Evolutionary conservation across 495 filamentous ascomycete genomes (phyloP).

Genomic region (Penicillium goetzii): DNA sequence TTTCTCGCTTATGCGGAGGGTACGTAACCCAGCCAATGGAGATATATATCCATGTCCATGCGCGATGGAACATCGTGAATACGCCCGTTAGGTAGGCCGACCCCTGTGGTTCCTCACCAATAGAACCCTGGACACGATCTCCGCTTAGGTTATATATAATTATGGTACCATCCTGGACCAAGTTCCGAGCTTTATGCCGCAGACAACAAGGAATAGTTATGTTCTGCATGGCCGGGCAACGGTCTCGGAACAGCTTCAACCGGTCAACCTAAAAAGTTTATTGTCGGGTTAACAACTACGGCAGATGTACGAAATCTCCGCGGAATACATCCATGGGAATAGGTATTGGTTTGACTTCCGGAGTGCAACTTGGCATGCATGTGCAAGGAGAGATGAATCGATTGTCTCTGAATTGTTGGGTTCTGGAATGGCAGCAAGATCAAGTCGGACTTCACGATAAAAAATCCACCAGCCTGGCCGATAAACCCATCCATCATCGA

Average conservation of each 20-base stretch:
- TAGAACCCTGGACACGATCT: neutral
- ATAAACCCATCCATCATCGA: neutral
- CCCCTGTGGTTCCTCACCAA: neutral
- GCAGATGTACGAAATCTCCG: neutral
- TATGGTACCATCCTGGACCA: neutral
- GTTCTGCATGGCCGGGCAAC: neutral
- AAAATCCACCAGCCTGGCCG: neutral
- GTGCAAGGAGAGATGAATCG: neutral
- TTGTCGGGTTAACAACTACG: neutral
- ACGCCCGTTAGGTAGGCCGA: neutral
- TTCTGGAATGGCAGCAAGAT: neutral
- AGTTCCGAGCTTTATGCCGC: neutral
- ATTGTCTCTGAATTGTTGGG: neutral
- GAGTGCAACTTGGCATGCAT: neutral
- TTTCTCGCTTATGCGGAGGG: slow-evolving; percentile 7
- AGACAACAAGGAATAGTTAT: slow-evolving; percentile 2
- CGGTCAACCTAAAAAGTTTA: neutral
- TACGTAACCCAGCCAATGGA: slow-evolving; percentile 7
- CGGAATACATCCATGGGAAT: neutral
- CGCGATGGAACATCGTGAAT: neutral
- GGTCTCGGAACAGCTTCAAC: slow-evolving; percentile 1
- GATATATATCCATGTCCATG: slow-evolving; percentile 6
- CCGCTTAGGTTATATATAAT: neutral
- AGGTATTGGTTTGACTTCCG: neutral
- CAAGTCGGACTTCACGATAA: neutral